A percentile compares a stretch with the other conserved stretches of the same genome.
Conservation (phyloP, 345 rosid species). For the Psidium friedrichsthalianum region DNA sequence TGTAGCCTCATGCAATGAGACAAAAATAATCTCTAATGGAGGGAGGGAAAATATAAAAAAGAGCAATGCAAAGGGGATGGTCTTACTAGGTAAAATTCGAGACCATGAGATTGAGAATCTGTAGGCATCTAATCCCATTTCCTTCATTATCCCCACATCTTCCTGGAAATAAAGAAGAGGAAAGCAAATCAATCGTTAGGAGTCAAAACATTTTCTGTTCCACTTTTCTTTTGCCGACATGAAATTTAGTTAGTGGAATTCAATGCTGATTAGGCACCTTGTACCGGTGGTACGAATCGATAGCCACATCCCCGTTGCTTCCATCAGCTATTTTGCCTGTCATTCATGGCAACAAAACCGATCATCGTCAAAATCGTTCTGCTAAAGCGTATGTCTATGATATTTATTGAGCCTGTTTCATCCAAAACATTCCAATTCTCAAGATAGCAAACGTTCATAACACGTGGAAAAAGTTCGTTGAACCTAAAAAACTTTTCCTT, state of each 20-base stretch:
- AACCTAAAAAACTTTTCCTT: background rate
- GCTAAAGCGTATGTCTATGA: background rate
- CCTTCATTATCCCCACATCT: constrained; percentile 21
- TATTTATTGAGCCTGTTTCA: background rate
- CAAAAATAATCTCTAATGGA: too few relatives aligned
- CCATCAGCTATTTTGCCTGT: constrained; percentile 30
- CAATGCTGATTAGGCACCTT: constrained; percentile 15
- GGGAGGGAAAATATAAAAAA: too few relatives aligned
- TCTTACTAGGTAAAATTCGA: constrained; percentile 26
- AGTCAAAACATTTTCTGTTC: background rate
- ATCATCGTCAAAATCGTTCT: background rate
- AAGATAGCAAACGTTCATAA: background rate
- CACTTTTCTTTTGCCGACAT: background rate
- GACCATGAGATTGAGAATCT: constrained; percentile 36
- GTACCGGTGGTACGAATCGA: constrained; percentile 39
- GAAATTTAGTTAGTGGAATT: background rate
- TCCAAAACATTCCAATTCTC: background rate
- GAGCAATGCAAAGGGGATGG: too few relatives aligned
- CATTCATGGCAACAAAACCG: background rate
- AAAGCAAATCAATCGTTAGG: background rate
- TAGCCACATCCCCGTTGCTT: constrained; percentile 39
- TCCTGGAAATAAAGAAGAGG: background rate
- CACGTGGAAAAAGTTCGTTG: background rate
- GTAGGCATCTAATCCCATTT: constrained; percentile 28
- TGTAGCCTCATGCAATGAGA: too few relatives aligned